These are phyloP conservation scores for Pythium myriotylum DNA, from an alignment of 352 stramenopile genomes.

Conservation along the genomic window DNA sequence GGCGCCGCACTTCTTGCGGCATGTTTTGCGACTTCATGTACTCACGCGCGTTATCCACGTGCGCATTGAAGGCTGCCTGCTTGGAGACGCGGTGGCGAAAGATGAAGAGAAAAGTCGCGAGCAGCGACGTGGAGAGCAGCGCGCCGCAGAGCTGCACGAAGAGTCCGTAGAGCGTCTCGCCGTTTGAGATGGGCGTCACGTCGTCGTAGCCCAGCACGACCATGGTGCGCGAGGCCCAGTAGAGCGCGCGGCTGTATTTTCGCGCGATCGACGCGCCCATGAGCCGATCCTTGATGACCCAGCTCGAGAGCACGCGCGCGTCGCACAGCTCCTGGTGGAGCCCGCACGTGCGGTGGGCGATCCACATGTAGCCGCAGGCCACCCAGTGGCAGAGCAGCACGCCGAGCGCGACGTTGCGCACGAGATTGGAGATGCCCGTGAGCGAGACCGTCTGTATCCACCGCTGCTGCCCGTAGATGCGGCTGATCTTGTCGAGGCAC, in stretches of 20 bases:
- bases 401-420: conserved; percentile 41
- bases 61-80: conserved; percentile 47
- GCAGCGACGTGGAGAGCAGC: conserved; percentile 54
- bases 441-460: conserved; percentile 61
- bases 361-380: conserved; percentile 72
- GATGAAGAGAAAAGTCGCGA: conserved; percentile 74
- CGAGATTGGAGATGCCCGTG: conserved; percentile 56
- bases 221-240: conserved; percentile 62
- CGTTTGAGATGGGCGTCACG: conserved; percentile 57
- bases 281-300: conserved; percentile 60
- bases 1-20: conserved; percentile 42
- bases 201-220: conserved; percentile 68
- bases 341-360: conserved; percentile 62
- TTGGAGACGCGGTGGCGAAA: conserved; percentile 66
- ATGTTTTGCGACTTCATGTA: conserved; percentile 78
- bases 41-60: conserved; percentile 70
- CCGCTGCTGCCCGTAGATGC: conserved; percentile 49
- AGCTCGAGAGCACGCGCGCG: conserved; percentile 48
- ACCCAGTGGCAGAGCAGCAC: conserved; percentile 51
- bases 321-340: conserved; percentile 52
- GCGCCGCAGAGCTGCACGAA: conserved; percentile 50
- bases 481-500: conserved; percentile 43
- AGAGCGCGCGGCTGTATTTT: conserved; percentile 63
- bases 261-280: conserved; percentile 37
- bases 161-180: conserved; percentile 58